Conservation (phyloP, 208 protist species). For the Acanthamoeba castellanii region DNA sequence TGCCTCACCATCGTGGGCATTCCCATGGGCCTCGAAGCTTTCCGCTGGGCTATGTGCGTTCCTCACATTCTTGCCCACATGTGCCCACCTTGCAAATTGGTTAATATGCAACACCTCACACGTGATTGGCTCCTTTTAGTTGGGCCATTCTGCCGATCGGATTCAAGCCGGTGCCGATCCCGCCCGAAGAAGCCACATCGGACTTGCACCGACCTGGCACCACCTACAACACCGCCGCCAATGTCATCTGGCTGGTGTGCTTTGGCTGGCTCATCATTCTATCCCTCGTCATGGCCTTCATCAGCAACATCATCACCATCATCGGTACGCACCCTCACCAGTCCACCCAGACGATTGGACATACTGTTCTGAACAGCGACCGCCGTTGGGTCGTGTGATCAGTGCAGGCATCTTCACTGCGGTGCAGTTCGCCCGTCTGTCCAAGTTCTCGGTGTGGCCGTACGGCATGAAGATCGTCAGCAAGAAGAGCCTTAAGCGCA, state of each 20-base stretch:
- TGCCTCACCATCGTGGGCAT: constrained; percentile 71
- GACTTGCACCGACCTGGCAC: constrained; percentile 19
- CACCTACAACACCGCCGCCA: constrained; percentile 52
- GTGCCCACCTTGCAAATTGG: too few species aligned
- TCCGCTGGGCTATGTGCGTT: constrained; percentile 30
- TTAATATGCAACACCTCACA: neutral
- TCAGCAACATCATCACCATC: neutral
- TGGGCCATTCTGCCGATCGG: constrained; percentile 39
- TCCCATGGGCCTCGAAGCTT: constrained; percentile 51
- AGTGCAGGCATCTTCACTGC: constrained; percentile 8
- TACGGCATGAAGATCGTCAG: constrained; percentile 67
- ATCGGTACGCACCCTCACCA: neutral
- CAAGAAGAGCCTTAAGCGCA: constrained; percentile 46
- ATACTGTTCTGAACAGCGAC: too few species aligned
- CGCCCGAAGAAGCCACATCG: constrained; percentile 14
- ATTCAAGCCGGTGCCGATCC: constrained; percentile 33
- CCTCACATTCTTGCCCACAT: neutral
- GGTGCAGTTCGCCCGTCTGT: neutral
- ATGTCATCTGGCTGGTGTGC: constrained; percentile 48
- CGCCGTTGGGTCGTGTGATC: neutral
- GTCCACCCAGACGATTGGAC: too few species aligned
- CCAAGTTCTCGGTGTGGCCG: constrained; percentile 56
- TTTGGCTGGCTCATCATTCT: constrained; percentile 43
- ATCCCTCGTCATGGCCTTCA: neutral
- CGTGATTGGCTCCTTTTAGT: neutral